Evolutionary conservation across 1,139 yeast genomes (phyloP).

Genomic region (Saccharomyces hybrid): DNA sequence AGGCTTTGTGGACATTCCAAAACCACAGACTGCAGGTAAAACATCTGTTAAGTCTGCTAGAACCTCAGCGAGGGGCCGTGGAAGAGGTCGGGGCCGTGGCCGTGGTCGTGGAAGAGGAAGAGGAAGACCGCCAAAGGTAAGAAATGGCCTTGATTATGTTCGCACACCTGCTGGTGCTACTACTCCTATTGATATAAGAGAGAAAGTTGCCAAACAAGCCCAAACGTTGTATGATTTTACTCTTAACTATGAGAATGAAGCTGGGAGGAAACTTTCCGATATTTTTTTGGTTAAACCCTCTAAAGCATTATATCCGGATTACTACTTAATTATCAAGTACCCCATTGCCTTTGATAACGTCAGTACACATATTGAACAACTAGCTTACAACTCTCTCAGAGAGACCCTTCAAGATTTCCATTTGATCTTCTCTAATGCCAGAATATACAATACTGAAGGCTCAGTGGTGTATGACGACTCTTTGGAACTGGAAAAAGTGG

Average conservation of each 20-base stretch:
- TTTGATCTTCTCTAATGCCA: constrained; percentile 76
- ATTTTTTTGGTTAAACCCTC: constrained; percentile 66
- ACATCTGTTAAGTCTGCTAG: constrained; percentile 23
- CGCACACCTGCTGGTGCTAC: constrained; percentile 35
- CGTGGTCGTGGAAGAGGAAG: constrained; percentile 16
- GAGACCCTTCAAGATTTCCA: constrained; percentile 68
- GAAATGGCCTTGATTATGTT: constrained; percentile 32
- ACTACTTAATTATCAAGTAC: constrained; percentile 65
- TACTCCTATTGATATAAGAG: constrained; percentile 38
- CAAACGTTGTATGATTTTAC: constrained; percentile 36
- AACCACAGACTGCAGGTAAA: constrained; percentile 16
- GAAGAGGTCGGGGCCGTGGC: constrained; percentile 26
- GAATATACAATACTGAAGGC: constrained; percentile 84
- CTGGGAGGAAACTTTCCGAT: constrained; percentile 44
- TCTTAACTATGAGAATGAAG: constrained; percentile 39
- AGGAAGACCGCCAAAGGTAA: constrained; percentile 21
- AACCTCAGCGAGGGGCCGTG: constrained; percentile 20
- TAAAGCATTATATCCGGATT: constrained; percentile 73
- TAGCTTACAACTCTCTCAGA: constrained; percentile 46
- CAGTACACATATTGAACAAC: constrained; percentile 49
- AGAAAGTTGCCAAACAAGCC: constrained; percentile 32
- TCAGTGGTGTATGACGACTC: constrained; percentile 80
- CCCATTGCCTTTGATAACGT: constrained; percentile 75
- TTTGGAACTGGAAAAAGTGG: constrained; percentile 49
- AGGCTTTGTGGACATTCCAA: not conserved